Base-by-base conservation (phyloP, 2,329 filamentous ascomycete genomes). In the Boeremia exigua region DNA sequence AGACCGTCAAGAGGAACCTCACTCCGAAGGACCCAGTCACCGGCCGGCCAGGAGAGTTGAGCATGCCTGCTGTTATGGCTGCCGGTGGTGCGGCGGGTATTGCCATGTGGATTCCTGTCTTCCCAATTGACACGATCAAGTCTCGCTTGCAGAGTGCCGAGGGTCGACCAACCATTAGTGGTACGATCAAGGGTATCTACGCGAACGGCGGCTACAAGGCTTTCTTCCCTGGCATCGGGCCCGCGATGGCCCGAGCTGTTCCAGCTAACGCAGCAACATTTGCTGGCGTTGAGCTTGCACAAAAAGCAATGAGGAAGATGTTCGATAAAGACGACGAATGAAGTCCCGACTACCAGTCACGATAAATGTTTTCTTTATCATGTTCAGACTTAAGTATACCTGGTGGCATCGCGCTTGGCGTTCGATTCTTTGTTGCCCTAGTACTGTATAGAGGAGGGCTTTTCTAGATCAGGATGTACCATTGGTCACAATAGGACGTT, bases 81-180 rank as follows among this genome's bases (percentile, higher is more conserved):
- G 95, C 95, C 2, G 95, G 95, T 67, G 95, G 91, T 60, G 90
- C 88, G 4, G 95, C 95, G 0, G 95, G 95, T 71, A 86, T 99
- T 25, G 95, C 95, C 60, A 99, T 99, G 95, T 99, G 95, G 95
- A 95, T 97, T 65, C 93, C 95, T 49, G 93, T 99, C 37, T 99
- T 99, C 85, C 95, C 95, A 19, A 85, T 99, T 62, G 95, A 99
- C 73, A 99, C 95, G 0, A 88, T 99, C 79, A 99, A 99, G 86
- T 93, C 89, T 61, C 84, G 93, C 33, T 80, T 99, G 74, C 95
- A 99, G 83, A 96, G 91, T 38, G 92, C 92, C 37, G 90, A 95
- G 71, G 92, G 92, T 44, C 89, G 89, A 65, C 88, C 92, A 45
- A 91, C 89, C 0, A 86, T 99, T 47, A 84, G 87, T 14, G 88